Evolutionary conservation across 768 basidiomycete species (phyloP).

Genomic region (Xerocomellus intermedius): DNA sequence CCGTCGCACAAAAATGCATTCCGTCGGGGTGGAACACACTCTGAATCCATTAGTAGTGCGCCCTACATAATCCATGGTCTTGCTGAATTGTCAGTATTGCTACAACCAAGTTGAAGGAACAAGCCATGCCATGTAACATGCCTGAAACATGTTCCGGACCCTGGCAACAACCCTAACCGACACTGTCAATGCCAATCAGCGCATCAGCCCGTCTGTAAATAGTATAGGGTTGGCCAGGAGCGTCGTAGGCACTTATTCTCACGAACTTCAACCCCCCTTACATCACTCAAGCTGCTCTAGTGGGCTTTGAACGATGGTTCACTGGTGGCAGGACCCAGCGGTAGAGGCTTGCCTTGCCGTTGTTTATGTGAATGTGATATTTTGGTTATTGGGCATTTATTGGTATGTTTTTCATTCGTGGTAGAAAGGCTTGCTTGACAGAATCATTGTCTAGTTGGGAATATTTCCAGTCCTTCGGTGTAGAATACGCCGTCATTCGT

Average conservation of each 20-base stretch:
- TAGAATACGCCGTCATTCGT: constrained; percentile 24
- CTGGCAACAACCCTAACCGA: too few species aligned
- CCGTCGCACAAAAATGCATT: too few species aligned
- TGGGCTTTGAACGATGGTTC: constrained; percentile 8
- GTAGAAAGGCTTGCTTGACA: background rate
- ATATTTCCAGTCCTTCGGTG: constrained; percentile 14
- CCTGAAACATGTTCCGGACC: too few species aligned
- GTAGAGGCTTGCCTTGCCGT: background rate
- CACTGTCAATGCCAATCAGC: too few species aligned
- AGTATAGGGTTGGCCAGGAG: background rate
- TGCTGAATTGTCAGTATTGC: too few species aligned
- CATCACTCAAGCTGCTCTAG: background rate
- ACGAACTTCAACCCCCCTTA: background rate
- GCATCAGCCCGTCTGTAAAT: background rate
- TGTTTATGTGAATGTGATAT: background rate
- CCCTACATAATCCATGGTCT: too few species aligned
- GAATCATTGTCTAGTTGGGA: constrained; percentile 21
- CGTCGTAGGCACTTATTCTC: background rate
- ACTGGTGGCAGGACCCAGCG: constrained; percentile 17
- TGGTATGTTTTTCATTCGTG: constrained; percentile 8
- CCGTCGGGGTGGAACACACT: too few species aligned
- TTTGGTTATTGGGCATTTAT: constrained; percentile 18
- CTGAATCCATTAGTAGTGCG: too few species aligned
- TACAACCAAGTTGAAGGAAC: too few species aligned
- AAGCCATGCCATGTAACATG: too few species aligned